Conservation (phyloP, 441 rosid species). For the Viola pubescens region DNA sequence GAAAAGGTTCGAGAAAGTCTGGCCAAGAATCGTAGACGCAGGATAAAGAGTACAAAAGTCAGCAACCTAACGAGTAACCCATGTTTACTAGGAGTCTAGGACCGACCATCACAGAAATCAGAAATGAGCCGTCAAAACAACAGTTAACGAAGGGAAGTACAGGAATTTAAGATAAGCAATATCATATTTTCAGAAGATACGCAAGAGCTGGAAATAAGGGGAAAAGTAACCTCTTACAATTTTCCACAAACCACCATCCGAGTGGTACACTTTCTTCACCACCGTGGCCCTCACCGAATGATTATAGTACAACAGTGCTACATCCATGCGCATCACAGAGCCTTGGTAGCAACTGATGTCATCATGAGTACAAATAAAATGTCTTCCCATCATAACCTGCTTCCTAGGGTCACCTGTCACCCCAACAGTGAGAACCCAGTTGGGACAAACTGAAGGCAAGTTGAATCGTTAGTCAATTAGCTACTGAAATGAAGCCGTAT, state of each 20-base stretch:
- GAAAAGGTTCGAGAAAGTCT: not conserved
- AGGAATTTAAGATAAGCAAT: not conserved
- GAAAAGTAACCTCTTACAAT: constrained; percentile 16
- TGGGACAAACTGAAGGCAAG: constrained; percentile 5
- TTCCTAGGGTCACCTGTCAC: constrained; percentile 8
- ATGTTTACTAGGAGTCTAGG: not conserved
- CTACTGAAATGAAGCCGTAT: constrained; percentile 5
- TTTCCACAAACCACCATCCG: constrained; percentile 12
- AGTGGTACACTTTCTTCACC: constrained; percentile 8
- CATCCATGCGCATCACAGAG: constrained; percentile 2
- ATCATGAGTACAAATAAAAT: constrained; percentile 4
- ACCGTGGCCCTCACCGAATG: constrained; percentile 6
- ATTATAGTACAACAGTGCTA: constrained; percentile 6
- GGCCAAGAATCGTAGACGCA: not conserved
- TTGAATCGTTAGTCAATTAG: constrained; percentile 11
- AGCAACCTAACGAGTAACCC: not conserved
- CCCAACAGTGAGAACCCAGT: constrained; percentile 5
- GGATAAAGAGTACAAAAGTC: not conserved
- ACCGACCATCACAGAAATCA: not conserved
- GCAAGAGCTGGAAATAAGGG: constrained; percentile 9
- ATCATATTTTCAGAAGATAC: constrained; percentile 9
- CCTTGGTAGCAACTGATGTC: not conserved
- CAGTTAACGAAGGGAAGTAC: constrained; percentile 1
- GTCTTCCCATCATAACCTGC: constrained; percentile 9
- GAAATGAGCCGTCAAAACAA: constrained; percentile 3